These are phyloP conservation scores for Leishmania tropica DNA, from an alignment of 208 protist species.

Conservation along the genomic window DNA sequence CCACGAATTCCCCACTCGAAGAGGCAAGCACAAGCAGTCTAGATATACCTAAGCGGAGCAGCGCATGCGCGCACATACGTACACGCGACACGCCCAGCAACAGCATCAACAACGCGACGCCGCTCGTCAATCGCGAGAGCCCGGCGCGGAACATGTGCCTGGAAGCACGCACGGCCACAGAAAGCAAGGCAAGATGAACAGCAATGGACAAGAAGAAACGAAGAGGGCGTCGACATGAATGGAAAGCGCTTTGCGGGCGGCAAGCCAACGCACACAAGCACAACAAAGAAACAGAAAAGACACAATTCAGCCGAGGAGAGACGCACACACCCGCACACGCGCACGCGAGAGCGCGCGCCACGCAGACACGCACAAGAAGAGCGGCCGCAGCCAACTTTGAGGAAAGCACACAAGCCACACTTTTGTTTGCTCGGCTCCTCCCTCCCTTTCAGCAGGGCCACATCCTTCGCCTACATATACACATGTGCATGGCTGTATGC, in stretches of 20 bases:
- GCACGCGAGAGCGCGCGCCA: not conserved
- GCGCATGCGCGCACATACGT: not conserved
- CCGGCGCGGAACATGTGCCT: not conserved
- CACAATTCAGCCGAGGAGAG: not conserved
- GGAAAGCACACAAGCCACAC: not conserved
- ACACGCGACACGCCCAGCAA: not conserved
- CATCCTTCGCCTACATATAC: too few species aligned
- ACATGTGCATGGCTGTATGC: too few species aligned
- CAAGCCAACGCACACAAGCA: not conserved
- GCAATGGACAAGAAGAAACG: not conserved
- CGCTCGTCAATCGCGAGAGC: not conserved
- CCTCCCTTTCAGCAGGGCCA: too few species aligned
- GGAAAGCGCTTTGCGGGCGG: not conserved
- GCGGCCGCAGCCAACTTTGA: not conserved
- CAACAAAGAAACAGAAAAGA: not conserved
- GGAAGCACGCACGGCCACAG: not conserved
- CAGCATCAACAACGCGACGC: not conserved
- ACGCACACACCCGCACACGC: not conserved
- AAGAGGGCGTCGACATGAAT: not conserved
- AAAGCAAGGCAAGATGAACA: not conserved
- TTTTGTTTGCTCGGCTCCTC: not conserved
- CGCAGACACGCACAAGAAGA: not conserved
- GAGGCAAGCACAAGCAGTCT: not conserved
- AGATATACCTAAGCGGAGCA: not conserved
- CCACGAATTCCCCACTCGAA: not conserved